These are phyloP conservation scores for Ustilago xerochloae DNA, from an alignment of 1,284 basidiomycete genomes.

Conservation along the genomic window DNA sequence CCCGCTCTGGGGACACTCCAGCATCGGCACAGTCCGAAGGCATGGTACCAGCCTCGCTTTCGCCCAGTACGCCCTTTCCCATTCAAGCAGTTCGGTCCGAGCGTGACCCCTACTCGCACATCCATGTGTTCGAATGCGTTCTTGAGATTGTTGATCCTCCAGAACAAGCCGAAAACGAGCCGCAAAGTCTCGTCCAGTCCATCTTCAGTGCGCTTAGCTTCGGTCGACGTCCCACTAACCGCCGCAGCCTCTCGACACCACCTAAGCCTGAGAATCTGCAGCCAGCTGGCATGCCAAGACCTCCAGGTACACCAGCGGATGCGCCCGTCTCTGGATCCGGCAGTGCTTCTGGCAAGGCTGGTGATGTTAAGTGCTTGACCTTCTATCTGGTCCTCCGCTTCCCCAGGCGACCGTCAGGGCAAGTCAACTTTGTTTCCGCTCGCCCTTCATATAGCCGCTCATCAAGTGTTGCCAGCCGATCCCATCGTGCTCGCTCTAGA, in stretches of 20 bases:
- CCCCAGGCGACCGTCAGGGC: slow-evolving; percentile 34
- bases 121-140: slow-evolving; percentile 65
- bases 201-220: slow-evolving; percentile 61
- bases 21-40: slow-evolving; percentile 11
- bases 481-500: slow-evolving; percentile 30
- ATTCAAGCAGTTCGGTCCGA: slow-evolving; percentile 37
- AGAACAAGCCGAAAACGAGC: slow-evolving; percentile 17
- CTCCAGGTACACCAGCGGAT: slow-evolving; percentile 43
- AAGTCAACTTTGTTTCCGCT: slow-evolving; percentile 21
- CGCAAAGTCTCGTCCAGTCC: slow-evolving; percentile 54
- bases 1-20: slow-evolving; percentile 8
- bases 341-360: slow-evolving; percentile 42
- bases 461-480: slow-evolving; percentile 28
- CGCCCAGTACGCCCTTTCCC: slow-evolving; percentile 52
- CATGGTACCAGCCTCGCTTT: slow-evolving; percentile 11
- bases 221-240: slow-evolving; percentile 50
- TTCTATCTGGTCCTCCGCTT: slow-evolving; percentile 61
- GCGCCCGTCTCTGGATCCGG: slow-evolving; percentile 42
- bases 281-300: slow-evolving; percentile 27
- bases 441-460: slow-evolving; percentile 45
- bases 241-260: slow-evolving; percentile 46
- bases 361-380: slow-evolving; percentile 52
- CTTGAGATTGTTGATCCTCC: slow-evolving; percentile 56
- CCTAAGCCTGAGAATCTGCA: slow-evolving; percentile 39
- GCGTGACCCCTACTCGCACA: slow-evolving; percentile 54